Percentiles rank a stretch among this genome's conserved stretches.
Evolutionary conservation across 2,329 filamentous ascomycete species (phyloP).

Genomic region (Lizonia empirigonia): DNA sequence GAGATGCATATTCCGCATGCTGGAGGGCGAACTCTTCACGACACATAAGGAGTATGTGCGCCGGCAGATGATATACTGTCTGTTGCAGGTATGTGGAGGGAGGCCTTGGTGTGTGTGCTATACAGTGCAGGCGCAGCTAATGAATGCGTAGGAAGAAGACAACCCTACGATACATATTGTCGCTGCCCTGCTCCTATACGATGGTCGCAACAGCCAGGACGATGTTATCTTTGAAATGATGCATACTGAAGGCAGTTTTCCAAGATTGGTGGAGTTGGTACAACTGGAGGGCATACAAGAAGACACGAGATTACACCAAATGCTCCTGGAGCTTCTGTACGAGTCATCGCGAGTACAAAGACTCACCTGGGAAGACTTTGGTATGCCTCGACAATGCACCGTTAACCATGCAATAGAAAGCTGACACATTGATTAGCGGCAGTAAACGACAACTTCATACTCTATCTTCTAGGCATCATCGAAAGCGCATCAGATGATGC

Average conservation of each 20-base stretch:
- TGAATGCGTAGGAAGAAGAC: constrained; percentile 76
- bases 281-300: constrained; percentile 65
- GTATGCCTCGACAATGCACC: constrained; percentile 53
- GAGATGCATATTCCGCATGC: constrained; percentile 77
- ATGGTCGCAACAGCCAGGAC: constrained; percentile 77
- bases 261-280: constrained; percentile 81
- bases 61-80: constrained; percentile 87
- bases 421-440: constrained; percentile 50
- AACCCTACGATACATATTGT: constrained; percentile 79
- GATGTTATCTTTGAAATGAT: constrained; percentile 84
- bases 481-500: constrained; percentile 86
- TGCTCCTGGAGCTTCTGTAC: constrained; percentile 87
- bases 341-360: constrained; percentile 95
- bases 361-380: constrained; percentile 76
- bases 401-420: background rate
- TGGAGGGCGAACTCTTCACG: constrained; percentile 75
- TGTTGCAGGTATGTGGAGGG: constrained; percentile 65
- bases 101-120: background rate
- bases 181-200: constrained; percentile 81
- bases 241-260: constrained; percentile 84
- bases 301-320: constrained; percentile 74
- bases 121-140: constrained; percentile 20
- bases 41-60: constrained; percentile 84
- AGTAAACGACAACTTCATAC: constrained; percentile 78
- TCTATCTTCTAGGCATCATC: constrained; percentile 83